phyloP scores from a whole-genome alignment of 2,329 filamentous ascomycete species.

The Pseudogymnoascus sp. region DNA sequence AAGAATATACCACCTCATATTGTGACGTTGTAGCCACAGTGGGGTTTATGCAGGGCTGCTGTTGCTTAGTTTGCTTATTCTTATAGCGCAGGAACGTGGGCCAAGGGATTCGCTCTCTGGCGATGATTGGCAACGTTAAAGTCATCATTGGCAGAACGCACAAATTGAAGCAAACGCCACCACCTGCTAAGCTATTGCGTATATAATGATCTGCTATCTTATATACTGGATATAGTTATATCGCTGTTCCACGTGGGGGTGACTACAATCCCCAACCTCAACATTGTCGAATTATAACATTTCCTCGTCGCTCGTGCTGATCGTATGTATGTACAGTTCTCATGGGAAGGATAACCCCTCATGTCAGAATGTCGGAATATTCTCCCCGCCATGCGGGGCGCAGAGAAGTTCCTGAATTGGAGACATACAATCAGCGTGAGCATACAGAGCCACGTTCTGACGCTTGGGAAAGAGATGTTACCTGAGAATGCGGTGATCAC shows the following conservation, averaged over 20 bases:
- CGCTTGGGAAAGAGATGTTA: neutral
- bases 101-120: neutral
- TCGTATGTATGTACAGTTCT: neutral
- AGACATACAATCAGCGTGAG: neutral
- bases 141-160: neutral
- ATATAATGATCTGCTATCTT: neutral
- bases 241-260: neutral
- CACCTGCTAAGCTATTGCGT: neutral
- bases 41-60: neutral
- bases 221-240: neutral
- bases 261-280: neutral
- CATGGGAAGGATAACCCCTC: neutral
- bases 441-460: neutral
- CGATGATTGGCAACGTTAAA: conserved; percentile 1
- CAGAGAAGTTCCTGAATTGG: neutral
- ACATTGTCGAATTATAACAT: conserved; percentile 4
- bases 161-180: neutral
- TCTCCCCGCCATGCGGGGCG: neutral
- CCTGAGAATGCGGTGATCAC: neutral
- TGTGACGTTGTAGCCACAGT: neutral
- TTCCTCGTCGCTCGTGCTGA: neutral
- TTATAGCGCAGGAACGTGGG: conserved; percentile 4
- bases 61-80: neutral
- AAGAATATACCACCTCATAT: neutral
- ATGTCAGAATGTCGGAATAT: neutral